Conservation (phyloP, 768 basidiomycete species). For the Boletus tylopilopsis region DNA sequence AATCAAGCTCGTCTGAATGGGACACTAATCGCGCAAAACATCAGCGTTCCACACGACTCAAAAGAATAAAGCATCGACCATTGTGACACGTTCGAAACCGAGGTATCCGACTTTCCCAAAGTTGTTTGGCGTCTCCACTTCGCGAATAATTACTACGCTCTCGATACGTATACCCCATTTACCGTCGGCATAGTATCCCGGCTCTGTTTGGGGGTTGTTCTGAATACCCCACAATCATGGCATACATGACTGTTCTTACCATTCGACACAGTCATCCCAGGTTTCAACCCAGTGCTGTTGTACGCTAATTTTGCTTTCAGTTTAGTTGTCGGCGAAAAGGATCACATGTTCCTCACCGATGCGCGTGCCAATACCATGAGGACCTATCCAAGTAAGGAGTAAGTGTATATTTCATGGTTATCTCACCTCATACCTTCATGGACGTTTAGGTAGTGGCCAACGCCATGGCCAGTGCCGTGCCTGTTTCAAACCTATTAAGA, state of each 20-base stretch:
- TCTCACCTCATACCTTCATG: constrained; percentile 56
- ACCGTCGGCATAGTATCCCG: constrained; percentile 91
- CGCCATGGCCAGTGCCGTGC: constrained; percentile 93
- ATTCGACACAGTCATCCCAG: constrained; percentile 90
- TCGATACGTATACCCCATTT: constrained; percentile 92
- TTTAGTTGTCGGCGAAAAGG: not conserved
- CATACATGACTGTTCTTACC: constrained; percentile 31
- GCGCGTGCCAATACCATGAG: constrained; percentile 49
- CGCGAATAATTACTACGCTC: constrained; percentile 76
- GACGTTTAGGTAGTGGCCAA: constrained; percentile 92
- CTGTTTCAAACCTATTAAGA: constrained; percentile 34
- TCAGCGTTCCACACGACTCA: not conserved
- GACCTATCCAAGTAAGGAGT: constrained; percentile 36
- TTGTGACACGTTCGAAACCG: constrained; percentile 80
- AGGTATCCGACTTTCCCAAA: constrained; percentile 84
- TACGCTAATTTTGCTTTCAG: constrained; percentile 41
- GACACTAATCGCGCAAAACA: constrained; percentile 43
- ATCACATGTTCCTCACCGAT: constrained; percentile 25
- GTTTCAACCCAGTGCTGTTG: constrained; percentile 68
- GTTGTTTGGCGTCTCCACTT: constrained; percentile 65
- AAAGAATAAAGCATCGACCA: constrained; percentile 53
- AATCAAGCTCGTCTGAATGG: constrained; percentile 83
- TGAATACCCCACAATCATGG: not conserved
- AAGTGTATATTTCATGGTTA: not conserved
- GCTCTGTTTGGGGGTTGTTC: constrained; percentile 45